A percentile compares a stretch with the other conserved stretches of the same genome.
These are phyloP conservation scores for Puccinia horiana DNA, from an alignment of 1,284 basidiomycete species.

Conservation along the genomic window DNA sequence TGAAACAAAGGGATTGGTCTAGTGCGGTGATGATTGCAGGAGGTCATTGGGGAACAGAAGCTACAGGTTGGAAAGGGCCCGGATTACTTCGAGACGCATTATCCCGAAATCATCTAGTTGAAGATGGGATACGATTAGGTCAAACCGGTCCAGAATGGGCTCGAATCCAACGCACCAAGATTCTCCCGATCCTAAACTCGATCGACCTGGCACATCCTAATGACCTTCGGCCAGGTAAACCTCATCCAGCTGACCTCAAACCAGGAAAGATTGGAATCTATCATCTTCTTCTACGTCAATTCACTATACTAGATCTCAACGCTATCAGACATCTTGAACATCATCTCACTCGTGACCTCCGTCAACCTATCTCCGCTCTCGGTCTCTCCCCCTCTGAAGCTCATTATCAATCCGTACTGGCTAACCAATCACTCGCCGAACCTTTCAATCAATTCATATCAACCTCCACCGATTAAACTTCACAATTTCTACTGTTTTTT, in stretches of 20 bases:
- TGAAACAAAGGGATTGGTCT: conserved; percentile 24
- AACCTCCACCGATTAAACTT: not conserved
- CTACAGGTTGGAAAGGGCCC: conserved; percentile 20
- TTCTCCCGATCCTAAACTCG: conserved; percentile 37
- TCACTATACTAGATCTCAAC: conserved; percentile 35
- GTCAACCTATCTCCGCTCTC: conserved; percentile 33
- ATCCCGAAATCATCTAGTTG: conserved; percentile 17
- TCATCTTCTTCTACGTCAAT: conserved; percentile 37
- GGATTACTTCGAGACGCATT: conserved; percentile 37
- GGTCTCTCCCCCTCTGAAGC: conserved; percentile 27
- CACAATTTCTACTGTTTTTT: not conserved
- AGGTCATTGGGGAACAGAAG: conserved; percentile 35
- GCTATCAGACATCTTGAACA: conserved; percentile 41
- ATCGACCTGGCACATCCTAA: conserved; percentile 44
- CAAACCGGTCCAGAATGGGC: conserved; percentile 35
- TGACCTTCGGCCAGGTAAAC: conserved; percentile 40
- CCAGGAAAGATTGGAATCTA: conserved; percentile 39
- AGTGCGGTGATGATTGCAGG: conserved; percentile 43
- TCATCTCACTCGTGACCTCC: conserved; percentile 35
- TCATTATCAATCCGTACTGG: conserved; percentile 15
- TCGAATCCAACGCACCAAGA: conserved; percentile 7
- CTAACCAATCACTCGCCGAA: conserved; percentile 16
- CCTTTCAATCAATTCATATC: not conserved
- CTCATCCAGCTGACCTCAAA: conserved; percentile 40
- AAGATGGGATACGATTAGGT: conserved; percentile 37